Percentiles rank a stretch among this genome's conserved stretches.
Conservation (phyloP, 2,329 filamentous ascomycete species). For the Colletotrichum kahawae region DNA sequence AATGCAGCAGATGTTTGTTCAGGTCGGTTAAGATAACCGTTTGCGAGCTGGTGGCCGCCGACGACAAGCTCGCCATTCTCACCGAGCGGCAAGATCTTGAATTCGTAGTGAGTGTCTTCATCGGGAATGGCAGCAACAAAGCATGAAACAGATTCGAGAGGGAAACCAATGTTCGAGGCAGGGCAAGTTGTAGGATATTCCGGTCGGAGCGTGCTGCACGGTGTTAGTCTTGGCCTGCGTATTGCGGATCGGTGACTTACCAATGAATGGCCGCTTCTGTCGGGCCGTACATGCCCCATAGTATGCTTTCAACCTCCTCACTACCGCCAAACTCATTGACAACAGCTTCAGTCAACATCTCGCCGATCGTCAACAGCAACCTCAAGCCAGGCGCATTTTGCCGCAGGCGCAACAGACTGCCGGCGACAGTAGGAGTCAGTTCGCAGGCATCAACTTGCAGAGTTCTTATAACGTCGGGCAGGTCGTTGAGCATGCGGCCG, state of each 20-base stretch:
- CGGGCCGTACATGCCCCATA: slow-evolving; percentile 94
- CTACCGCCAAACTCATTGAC: slow-evolving; percentile 78
- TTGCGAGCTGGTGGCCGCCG: slow-evolving; percentile 79
- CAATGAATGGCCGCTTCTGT: slow-evolving; percentile 93
- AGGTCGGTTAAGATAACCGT: slow-evolving; percentile 80
- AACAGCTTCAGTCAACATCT: slow-evolving; percentile 84
- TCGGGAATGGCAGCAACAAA: slow-evolving; percentile 66
- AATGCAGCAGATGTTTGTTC: slow-evolving; percentile 78
- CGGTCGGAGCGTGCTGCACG: neutral
- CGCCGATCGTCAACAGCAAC: slow-evolving; percentile 84
- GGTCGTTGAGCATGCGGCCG: slow-evolving; percentile 73
- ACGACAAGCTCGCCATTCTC: slow-evolving; percentile 81
- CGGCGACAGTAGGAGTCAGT: slow-evolving; percentile 86
- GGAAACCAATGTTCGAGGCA: slow-evolving; percentile 70
- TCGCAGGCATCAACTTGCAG: slow-evolving; percentile 83
- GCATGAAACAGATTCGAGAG: slow-evolving; percentile 81
- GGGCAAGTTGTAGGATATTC: neutral
- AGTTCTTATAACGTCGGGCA: slow-evolving; percentile 68
- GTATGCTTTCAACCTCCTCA: slow-evolving; percentile 59
- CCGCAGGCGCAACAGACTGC: slow-evolving; percentile 74
- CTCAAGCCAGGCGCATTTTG: slow-evolving; percentile 70
- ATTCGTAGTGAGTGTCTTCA: slow-evolving; percentile 30
- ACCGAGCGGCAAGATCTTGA: slow-evolving; percentile 66
- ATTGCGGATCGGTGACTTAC: slow-evolving; percentile 33
- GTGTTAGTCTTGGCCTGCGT: neutral